A percentile compares a stretch with the other conserved stretches of the same genome.
phyloP scores from a whole-genome alignment of 805 yeast genomes.

The Candida endomychidarum region DNA sequence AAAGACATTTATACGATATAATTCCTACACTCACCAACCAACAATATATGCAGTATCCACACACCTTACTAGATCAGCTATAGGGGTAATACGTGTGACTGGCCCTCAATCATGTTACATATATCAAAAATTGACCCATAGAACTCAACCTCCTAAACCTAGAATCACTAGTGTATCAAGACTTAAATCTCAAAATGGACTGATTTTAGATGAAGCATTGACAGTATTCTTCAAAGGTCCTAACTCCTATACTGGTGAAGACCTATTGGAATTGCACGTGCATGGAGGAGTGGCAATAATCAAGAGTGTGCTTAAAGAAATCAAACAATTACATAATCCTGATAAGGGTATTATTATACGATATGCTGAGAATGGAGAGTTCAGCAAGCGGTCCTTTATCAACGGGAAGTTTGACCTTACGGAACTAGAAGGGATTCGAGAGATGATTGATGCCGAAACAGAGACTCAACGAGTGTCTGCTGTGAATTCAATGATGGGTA shows the following conservation, averaged over 20 bases:
- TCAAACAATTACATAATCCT: slow-evolving; percentile 52
- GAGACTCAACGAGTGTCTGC: slow-evolving; percentile 83
- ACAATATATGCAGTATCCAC: slow-evolving; percentile 94
- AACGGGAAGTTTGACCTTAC: slow-evolving; percentile 85
- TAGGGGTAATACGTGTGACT: slow-evolving; percentile 80
- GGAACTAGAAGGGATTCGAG: slow-evolving; percentile 86
- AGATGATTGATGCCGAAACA: slow-evolving; percentile 90
- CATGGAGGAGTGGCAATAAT: slow-evolving; percentile 94
- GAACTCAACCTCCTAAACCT: slow-evolving; percentile 40
- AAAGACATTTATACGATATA: slow-evolving; percentile 2
- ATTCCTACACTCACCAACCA: slow-evolving; percentile 40
- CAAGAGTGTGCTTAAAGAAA: slow-evolving; percentile 62
- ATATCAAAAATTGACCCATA: slow-evolving; percentile 46
- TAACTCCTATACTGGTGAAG: slow-evolving; percentile 89
- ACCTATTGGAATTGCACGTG: slow-evolving; percentile 79
- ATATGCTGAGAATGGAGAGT: slow-evolving; percentile 92
- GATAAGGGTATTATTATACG: slow-evolving; percentile 47
- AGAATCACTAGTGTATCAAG: slow-evolving; percentile 59
- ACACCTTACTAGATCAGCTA: slow-evolving; percentile 75
- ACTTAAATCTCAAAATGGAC: slow-evolving; percentile 39
- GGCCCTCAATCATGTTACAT: slow-evolving; percentile 61
- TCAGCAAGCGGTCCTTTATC: slow-evolving; percentile 80
- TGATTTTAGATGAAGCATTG: slow-evolving; percentile 74
- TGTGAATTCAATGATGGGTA: slow-evolving; percentile 69
- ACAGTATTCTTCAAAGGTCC: slow-evolving; percentile 70